phyloP scores from a whole-genome alignment of 2,329 filamentous ascomycete genomes.

The Claviceps humidiphila region DNA sequence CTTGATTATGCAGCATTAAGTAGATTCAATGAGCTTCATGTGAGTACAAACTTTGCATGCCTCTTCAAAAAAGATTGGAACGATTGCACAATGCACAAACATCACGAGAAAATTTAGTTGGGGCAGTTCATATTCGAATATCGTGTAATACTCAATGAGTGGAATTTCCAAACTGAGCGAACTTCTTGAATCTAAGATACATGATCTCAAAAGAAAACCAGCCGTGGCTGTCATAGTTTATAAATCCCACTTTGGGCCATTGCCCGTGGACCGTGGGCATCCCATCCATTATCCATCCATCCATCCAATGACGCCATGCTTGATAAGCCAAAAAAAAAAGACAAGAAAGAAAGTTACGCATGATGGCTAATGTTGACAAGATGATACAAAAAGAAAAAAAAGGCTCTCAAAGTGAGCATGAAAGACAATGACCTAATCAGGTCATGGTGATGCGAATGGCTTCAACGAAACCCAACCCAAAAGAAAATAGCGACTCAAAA shows the following conservation, averaged over 20 bases:
- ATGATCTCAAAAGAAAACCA: neutral
- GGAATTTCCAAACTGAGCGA: neutral
- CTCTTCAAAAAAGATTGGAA: too few species aligned
- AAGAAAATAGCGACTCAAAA: neutral
- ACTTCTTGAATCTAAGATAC: neutral
- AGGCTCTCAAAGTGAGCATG: neutral
- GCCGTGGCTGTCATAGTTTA: neutral
- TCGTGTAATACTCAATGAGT: too few species aligned
- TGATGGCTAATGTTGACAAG: neutral
- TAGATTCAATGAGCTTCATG: too few species aligned
- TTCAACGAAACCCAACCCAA: neutral
- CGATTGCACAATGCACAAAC: too few species aligned
- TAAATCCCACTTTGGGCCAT: neutral
- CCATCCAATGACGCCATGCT: neutral
- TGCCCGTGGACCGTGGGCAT: constrained; percentile 1
- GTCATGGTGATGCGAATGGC: neutral
- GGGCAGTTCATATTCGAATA: neutral
- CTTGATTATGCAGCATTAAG: too few species aligned
- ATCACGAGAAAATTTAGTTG: too few species aligned
- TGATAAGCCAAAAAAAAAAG: neutral
- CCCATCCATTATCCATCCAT: neutral
- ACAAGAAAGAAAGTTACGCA: neutral
- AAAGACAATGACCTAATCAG: neutral
- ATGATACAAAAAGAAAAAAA: neutral
- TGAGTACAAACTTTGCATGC: too few species aligned